Conservation (phyloP, 2,329 filamentous ascomycete species). For the Ophiostoma angusticollis region DNA sequence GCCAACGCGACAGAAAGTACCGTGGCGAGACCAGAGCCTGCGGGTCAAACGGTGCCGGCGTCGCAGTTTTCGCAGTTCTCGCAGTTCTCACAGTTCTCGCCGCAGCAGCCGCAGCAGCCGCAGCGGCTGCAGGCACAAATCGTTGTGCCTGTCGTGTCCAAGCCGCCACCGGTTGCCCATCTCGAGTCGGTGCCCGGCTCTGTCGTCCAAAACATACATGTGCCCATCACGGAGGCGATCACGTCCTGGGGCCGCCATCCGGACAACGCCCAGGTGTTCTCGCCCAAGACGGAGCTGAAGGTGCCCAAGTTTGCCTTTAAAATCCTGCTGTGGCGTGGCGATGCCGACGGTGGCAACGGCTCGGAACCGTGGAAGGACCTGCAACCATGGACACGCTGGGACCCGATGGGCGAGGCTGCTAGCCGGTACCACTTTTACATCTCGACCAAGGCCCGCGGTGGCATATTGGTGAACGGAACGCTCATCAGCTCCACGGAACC, state of each 20-base stretch:
- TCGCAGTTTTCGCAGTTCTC: background rate
- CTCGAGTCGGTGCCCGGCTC: conserved; percentile 56
- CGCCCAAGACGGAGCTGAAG: conserved; percentile 48
- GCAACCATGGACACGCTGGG: conserved; percentile 41
- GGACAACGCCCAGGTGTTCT: conserved; percentile 56
- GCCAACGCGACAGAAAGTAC: conserved; percentile 10
- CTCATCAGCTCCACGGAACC: conserved; percentile 44
- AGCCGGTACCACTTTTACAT: conserved; percentile 55
- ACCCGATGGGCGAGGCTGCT: conserved; percentile 29
- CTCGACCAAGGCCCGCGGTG: conserved; percentile 63
- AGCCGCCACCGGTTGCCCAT: conserved; percentile 20
- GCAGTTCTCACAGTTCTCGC: background rate
- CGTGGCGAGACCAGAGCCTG: background rate
- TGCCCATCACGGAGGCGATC: conserved; percentile 53
- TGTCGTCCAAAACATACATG: conserved; percentile 44
- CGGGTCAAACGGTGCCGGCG: background rate
- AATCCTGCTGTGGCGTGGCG: conserved; percentile 59
- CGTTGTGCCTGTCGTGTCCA: conserved; percentile 8
- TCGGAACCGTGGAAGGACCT: conserved; percentile 46
- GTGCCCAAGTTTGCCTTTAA: conserved; percentile 76
- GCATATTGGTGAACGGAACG: conserved; percentile 67
- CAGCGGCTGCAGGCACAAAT: conserved; percentile 7
- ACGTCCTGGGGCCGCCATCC: conserved; percentile 66
- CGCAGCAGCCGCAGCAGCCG: background rate
- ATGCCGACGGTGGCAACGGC: conserved; percentile 48